Percentiles rank a stretch among this genome's conserved stretches.
phyloP scores from a whole-genome alignment of 2,329 filamentous ascomycete genomes.

The Fusarium sp. region DNA sequence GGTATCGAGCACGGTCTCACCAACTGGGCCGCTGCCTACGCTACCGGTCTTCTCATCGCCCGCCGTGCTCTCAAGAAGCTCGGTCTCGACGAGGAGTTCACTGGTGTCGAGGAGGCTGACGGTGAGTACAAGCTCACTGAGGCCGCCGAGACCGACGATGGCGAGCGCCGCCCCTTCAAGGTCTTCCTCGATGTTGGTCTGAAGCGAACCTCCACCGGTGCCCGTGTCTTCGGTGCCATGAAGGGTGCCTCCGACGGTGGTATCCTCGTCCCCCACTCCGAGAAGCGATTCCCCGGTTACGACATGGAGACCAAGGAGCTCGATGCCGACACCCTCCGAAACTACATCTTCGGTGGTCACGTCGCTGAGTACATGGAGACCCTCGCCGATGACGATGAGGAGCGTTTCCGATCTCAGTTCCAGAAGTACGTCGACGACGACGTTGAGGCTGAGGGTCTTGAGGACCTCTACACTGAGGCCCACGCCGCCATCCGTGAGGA shows the following conservation, averaged over 20 bases:
- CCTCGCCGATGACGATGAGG: constrained; percentile 98
- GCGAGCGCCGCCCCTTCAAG: constrained; percentile 99
- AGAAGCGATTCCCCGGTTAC: constrained; percentile 99
- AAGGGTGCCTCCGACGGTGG: constrained; percentile 99
- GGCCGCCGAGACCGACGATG: constrained; percentile 81
- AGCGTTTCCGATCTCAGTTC: constrained; percentile 99
- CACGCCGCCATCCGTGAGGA: constrained; percentile 98
- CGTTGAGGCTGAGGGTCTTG: constrained; percentile 93
- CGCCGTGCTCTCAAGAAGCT: constrained; percentile 98
- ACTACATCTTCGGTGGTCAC: constrained; percentile 99
- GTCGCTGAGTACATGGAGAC: constrained; percentile 99
- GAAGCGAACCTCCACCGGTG: constrained; percentile 95
- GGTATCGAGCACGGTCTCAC: constrained; percentile 98
- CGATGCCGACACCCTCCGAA: constrained; percentile 94
- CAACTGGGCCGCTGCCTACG: constrained; percentile 99
- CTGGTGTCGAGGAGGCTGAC: constrained; percentile 95
- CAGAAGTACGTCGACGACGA: constrained; percentile 97
- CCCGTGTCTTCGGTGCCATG: constrained; percentile 98
- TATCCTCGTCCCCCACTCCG: constrained; percentile 96
- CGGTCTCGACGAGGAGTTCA: constrained; percentile 90
- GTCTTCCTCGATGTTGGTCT: constrained; percentile 98
- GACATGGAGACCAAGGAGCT: constrained; percentile 98
- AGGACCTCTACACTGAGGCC: constrained; percentile 95
- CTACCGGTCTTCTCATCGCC: constrained; percentile 95
- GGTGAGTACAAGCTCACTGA: constrained; percentile 97